phyloP scores from a whole-genome alignment of 192 early-diverging fungal species.

The Thoreauomyces humboldtii region DNA sequence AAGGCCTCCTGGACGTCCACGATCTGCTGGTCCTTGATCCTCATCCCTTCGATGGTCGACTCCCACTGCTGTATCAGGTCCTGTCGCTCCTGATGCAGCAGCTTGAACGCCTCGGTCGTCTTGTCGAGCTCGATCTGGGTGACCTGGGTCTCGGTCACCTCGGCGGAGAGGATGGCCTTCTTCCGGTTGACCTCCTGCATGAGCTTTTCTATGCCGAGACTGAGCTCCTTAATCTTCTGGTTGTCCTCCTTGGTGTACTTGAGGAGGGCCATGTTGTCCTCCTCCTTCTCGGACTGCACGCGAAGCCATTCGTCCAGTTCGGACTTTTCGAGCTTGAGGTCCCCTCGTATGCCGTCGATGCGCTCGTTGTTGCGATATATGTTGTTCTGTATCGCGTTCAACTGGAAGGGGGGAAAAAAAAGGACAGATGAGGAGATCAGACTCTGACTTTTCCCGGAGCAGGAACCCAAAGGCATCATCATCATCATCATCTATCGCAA shows the following conservation, averaged over 20 bases:
- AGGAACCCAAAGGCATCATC: no score
- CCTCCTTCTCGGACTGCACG: conserved; percentile 60
- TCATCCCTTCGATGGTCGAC: conserved; percentile 47
- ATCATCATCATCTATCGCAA: no score
- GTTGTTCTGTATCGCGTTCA: conserved; percentile 53
- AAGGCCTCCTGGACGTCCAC: conserved; percentile 41
- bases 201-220: conserved; percentile 52
- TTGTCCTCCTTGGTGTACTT: conserved; percentile 64
- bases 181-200: conserved; percentile 60
- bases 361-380: conserved; percentile 56
- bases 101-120: conserved; percentile 52
- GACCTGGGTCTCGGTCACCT: conserved; percentile 63
- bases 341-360: conserved; percentile 49
- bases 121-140: conserved; percentile 60
- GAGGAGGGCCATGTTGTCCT: conserved; percentile 54
- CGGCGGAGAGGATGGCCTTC: conserved; percentile 47
- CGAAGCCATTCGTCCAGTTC: conserved; percentile 62
- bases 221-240: conserved; percentile 50
- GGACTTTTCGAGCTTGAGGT: conserved; percentile 55
- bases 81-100: conserved; percentile 54
- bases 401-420: conserved; percentile 17
- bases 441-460: no score
- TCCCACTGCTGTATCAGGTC: conserved; percentile 59
- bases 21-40: conserved; percentile 50
- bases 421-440: not conserved